Evolutionary conservation across 2,329 filamentous ascomycete species (phyloP).

Genomic region (Rhynchosporium secalis): DNA sequence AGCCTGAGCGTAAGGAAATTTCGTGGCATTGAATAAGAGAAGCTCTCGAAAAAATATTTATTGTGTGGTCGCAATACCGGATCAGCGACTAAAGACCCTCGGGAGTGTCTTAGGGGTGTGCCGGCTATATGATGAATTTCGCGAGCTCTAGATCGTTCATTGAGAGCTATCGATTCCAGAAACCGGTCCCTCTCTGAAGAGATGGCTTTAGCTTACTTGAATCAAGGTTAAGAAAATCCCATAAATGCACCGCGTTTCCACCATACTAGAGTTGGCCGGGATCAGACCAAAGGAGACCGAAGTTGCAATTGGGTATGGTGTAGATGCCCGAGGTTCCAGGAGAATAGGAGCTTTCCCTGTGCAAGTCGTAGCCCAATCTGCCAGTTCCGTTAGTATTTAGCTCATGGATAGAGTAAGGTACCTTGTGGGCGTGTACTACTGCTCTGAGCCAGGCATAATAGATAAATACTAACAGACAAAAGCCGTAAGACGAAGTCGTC

Average conservation of each 20-base stretch:
- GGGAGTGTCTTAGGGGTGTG: neutral
- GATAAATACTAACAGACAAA: neutral
- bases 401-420: neutral
- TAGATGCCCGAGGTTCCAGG: neutral
- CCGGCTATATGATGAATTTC: slow-evolving; percentile 5
- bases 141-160: neutral
- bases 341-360: neutral
- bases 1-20: slow-evolving; percentile 1
- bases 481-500: neutral
- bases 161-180: neutral
- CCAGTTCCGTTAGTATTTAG: neutral
- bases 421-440: neutral
- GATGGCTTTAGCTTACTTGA: neutral
- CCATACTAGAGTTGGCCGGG: neutral
- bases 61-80: neutral
- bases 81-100: neutral
- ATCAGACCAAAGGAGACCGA: neutral
- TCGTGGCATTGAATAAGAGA: neutral
- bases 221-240: neutral
- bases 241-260: slow-evolving; percentile 1
- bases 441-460: neutral
- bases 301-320: neutral
- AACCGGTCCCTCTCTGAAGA: neutral
- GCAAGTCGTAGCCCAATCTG: neutral
- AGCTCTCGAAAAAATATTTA: neutral